A percentile compares a stretch with the other conserved stretches of the same genome.
These are phyloP conservation scores for Linnemannia zychae DNA, from an alignment of 192 early-diverging fungal species.

Conservation along the genomic window DNA sequence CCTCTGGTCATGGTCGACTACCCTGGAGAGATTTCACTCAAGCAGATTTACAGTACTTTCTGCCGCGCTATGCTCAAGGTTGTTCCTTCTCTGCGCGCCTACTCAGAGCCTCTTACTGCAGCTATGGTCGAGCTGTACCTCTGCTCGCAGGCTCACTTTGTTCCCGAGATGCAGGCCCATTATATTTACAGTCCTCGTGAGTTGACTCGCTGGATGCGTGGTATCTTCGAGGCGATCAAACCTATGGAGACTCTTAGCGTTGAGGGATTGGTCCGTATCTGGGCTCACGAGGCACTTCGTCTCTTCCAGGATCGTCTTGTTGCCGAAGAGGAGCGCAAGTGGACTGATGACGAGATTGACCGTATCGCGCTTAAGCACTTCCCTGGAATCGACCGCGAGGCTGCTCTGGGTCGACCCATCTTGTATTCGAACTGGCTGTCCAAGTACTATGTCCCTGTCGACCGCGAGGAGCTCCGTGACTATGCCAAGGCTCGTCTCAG, in stretches of 20 bases:
- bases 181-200: constrained; percentile 99
- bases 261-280: constrained; percentile 93
- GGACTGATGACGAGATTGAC: constrained; percentile 93
- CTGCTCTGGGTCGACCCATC: constrained; percentile 89
- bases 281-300: constrained; percentile 98
- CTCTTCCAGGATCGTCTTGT: constrained; percentile 99
- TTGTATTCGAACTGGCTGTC: constrained; percentile 98
- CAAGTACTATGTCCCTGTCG: constrained; percentile 92
- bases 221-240: constrained; percentile 95
- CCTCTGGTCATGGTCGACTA: constrained; percentile 99
- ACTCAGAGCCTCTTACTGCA: constrained; percentile 89
- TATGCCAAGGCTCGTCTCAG: constrained; percentile 94
- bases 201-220: constrained; percentile 98
- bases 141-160: constrained; percentile 91
- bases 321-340: constrained; percentile 84
- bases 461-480: constrained; percentile 90
- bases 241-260: constrained; percentile 82
- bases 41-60: constrained; percentile 97
- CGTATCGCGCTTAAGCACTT: constrained; percentile 88
- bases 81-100: constrained; percentile 89
- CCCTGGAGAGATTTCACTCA: constrained; percentile 91
- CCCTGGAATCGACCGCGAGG: constrained; percentile 79
- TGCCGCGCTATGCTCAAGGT: constrained; percentile 94
- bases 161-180: constrained; percentile 98
- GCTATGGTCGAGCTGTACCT: constrained; percentile 99